phyloP scores from a whole-genome alignment of 2,329 filamentous ascomycete genomes.

The Coniochaeta sp. region DNA sequence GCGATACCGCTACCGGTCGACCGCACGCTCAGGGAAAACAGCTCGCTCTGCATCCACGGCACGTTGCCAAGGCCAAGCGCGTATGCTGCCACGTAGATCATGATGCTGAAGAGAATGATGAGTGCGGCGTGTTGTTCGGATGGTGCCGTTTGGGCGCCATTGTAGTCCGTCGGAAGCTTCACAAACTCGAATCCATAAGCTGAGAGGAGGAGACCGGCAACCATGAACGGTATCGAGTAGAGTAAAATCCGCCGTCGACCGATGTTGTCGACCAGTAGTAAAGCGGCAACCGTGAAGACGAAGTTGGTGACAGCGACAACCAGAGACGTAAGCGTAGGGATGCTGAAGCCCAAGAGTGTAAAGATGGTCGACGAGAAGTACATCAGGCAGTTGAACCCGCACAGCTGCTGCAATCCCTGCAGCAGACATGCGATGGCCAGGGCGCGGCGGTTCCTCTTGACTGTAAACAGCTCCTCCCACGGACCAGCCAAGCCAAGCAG shows the following conservation, averaged over 20 bases:
- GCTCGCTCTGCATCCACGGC: slow-evolving; percentile 92
- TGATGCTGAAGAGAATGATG: slow-evolving; percentile 66
- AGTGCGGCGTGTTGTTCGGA: slow-evolving; percentile 29
- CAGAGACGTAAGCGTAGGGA: slow-evolving; percentile 72
- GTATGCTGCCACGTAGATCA: slow-evolving; percentile 78
- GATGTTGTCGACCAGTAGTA: slow-evolving; percentile 70
- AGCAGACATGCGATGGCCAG: slow-evolving; percentile 79
- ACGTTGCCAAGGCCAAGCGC: slow-evolving; percentile 86
- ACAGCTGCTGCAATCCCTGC: slow-evolving; percentile 82
- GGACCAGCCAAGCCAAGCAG: slow-evolving; percentile 30
- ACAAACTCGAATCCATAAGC: slow-evolving; percentile 66
- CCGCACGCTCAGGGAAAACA: slow-evolving; percentile 72
- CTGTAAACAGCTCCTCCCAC: slow-evolving; percentile 46
- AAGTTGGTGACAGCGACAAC: slow-evolving; percentile 78
- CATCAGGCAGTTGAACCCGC: slow-evolving; percentile 88
- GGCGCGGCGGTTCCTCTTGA: slow-evolving; percentile 63
- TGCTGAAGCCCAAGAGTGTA: slow-evolving; percentile 66
- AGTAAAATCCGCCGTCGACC: slow-evolving; percentile 76
- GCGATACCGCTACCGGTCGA: slow-evolving; percentile 64
- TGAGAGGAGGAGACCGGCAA: slow-evolving; percentile 61
- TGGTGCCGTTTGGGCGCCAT: slow-evolving; percentile 11
- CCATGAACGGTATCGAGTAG: slow-evolving; percentile 79
- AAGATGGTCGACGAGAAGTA: slow-evolving; percentile 86
- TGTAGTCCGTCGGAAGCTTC: slow-evolving; percentile 27
- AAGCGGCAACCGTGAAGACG: slow-evolving; percentile 65